Percentiles rank a stretch among this genome's conserved stretches.
These are phyloP conservation scores for Lentinula lateritia DNA, from an alignment of 768 basidiomycete genomes.

Conservation along the genomic window DNA sequence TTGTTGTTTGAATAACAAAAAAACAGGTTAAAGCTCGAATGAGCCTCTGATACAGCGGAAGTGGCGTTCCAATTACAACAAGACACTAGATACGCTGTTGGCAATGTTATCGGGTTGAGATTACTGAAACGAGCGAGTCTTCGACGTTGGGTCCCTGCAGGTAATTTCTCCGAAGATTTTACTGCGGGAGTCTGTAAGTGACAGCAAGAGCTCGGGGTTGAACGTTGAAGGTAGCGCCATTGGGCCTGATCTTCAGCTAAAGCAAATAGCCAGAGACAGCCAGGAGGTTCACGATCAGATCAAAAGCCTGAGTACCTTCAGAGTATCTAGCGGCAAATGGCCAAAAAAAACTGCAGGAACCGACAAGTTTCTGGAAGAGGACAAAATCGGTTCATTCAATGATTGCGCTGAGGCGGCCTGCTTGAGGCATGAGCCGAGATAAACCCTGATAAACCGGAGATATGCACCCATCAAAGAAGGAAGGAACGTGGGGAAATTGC, in stretches of 20 bases:
- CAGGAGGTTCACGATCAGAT: constrained; percentile 1
- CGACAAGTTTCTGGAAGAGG: not conserved
- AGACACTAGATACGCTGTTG: not conserved
- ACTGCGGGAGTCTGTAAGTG: not conserved
- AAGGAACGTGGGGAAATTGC: constrained; percentile 1
- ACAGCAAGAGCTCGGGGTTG: too few relatives aligned
- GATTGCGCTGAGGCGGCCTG: not conserved
- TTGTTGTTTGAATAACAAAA: not conserved
- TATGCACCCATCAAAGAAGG: not conserved
- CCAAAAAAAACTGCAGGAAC: not conserved
- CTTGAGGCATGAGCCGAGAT: not conserved
- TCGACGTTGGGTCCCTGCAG: not conserved
- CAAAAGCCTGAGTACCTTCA: too few relatives aligned
- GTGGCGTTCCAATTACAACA: not conserved
- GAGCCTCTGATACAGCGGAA: not conserved
- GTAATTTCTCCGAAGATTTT: not conserved
- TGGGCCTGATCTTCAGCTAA: too few relatives aligned
- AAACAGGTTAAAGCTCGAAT: not conserved
- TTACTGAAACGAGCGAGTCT: constrained; percentile 1
- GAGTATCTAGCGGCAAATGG: not conserved
- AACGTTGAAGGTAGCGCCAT: too few relatives aligned
- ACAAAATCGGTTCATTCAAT: not conserved
- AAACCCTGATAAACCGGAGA: not conserved
- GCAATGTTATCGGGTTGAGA: not conserved
- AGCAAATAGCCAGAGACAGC: too few relatives aligned